A percentile compares a stretch with the other conserved stretches of the same genome.
Conservation (phyloP, 176 grass and related monocot genomes). For the Oryza meridionalis region DNA sequence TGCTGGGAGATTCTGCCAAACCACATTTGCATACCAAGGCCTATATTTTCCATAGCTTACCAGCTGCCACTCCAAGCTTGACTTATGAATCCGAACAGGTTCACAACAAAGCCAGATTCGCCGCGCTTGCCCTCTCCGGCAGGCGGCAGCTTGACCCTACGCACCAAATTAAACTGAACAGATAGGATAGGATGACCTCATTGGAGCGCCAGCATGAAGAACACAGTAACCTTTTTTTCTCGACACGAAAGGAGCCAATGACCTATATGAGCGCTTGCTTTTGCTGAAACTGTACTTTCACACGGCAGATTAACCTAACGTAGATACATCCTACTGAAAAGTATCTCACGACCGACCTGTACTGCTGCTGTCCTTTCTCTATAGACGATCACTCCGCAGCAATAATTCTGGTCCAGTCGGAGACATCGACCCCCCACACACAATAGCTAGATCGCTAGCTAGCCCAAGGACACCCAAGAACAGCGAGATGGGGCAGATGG, state of each 20-base stretch:
- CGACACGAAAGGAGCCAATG: constrained; percentile 25
- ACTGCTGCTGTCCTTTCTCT: background rate
- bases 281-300: constrained; percentile 20
- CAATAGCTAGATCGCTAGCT: background rate
- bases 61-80: background rate
- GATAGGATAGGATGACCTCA: background rate
- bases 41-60: background rate
- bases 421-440: constrained; percentile 26
- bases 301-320: constrained; percentile 43
- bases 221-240: background rate
- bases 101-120: background rate
- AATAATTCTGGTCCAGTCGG: constrained; percentile 43
- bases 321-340: background rate
- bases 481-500: background rate
- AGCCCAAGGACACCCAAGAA: background rate
- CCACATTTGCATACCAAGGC: background rate
- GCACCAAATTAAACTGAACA: background rate
- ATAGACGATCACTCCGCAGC: constrained; percentile 19
- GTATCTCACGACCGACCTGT: background rate
- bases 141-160: constrained; percentile 16
- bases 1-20: background rate
- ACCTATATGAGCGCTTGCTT: constrained; percentile 19
- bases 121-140: background rate
- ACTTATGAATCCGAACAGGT: background rate
- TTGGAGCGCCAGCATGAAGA: background rate